A percentile compares a stretch with the other conserved stretches of the same genome.
These are phyloP conservation scores for Hansenula lynferdii DNA, from an alignment of 1,139 yeast genomes.

Conservation along the genomic window DNA sequence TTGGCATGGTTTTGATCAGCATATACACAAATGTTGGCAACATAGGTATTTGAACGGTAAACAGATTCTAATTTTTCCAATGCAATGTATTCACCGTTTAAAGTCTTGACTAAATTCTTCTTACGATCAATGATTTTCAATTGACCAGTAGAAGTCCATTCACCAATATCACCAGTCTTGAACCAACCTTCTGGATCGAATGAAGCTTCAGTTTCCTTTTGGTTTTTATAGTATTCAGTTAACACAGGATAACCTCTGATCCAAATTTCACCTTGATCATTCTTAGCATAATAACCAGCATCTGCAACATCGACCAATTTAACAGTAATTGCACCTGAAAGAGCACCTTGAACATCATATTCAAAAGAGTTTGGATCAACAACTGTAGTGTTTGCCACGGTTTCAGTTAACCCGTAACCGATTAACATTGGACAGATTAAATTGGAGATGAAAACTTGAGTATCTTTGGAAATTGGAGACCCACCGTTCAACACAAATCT, in stretches of 20 bases:
- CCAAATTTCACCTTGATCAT: slow-evolving; percentile 90
- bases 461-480: slow-evolving; percentile 79
- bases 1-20: slow-evolving; percentile 61
- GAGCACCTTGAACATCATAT: slow-evolving; percentile 74
- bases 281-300: slow-evolving; percentile 86
- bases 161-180: slow-evolving; percentile 95
- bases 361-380: slow-evolving; percentile 62
- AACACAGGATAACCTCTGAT: slow-evolving; percentile 72
- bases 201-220: slow-evolving; percentile 72
- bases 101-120: slow-evolving; percentile 94
- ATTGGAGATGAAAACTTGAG: slow-evolving; percentile 69
- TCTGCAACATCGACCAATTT: slow-evolving; percentile 91
- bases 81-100: slow-evolving; percentile 97
- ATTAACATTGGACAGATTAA: slow-evolving; percentile 84
- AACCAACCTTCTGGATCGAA: slow-evolving; percentile 91
- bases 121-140: slow-evolving; percentile 87
- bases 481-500: slow-evolving; percentile 85
- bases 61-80: slow-evolving; percentile 84
- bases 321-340: slow-evolving; percentile 78
- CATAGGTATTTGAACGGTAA: slow-evolving; percentile 79
- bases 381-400: slow-evolving; percentile 84
- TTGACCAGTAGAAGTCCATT: slow-evolving; percentile 81
- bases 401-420: slow-evolving; percentile 97
- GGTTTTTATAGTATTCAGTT: slow-evolving; percentile 77
- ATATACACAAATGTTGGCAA: slow-evolving; percentile 82